phyloP scores from a whole-genome alignment of 805 yeast genomes.

The Wickerhamiella galacta region DNA sequence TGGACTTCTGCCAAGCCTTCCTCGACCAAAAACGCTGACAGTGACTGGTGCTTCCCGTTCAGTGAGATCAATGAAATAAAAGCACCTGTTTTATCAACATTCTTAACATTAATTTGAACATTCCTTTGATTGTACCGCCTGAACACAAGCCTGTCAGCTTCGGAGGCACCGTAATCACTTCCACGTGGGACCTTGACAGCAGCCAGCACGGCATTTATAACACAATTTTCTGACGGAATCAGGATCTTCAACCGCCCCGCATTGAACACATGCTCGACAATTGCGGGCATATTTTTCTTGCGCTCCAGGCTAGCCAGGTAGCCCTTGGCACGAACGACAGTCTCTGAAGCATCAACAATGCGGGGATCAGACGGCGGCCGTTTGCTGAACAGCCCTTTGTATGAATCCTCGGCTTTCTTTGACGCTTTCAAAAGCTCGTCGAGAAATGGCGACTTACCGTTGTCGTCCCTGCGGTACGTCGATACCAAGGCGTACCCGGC shows the following conservation, averaged over 20 bases:
- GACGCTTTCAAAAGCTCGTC: slow-evolving; percentile 61
- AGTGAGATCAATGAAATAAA: slow-evolving; percentile 57
- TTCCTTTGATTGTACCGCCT: slow-evolving; percentile 52
- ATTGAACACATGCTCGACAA: slow-evolving; percentile 56
- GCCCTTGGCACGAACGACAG: slow-evolving; percentile 51
- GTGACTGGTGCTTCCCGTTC: slow-evolving; percentile 20
- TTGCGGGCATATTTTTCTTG: slow-evolving; percentile 45
- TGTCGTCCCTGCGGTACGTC: slow-evolving; percentile 57
- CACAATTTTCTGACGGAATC: slow-evolving; percentile 56
- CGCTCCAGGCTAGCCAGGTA: slow-evolving; percentile 53
- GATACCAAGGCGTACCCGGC: slow-evolving; percentile 65
- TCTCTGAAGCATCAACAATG: slow-evolving; percentile 67
- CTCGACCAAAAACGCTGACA: slow-evolving; percentile 37
- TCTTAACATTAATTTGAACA: slow-evolving; percentile 50
- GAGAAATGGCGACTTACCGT: slow-evolving; percentile 59
- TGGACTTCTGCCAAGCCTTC: slow-evolving; percentile 53
- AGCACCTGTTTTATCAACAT: slow-evolving; percentile 62
- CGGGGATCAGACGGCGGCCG: slow-evolving; percentile 42
- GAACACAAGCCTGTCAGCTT: slow-evolving; percentile 36
- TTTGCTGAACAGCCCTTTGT: slow-evolving; percentile 45
- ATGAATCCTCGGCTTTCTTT: slow-evolving; percentile 35
- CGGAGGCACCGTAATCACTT: slow-evolving; percentile 25
- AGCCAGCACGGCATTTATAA: slow-evolving; percentile 55
- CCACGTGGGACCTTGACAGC: slow-evolving; percentile 40
- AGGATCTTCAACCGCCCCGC: slow-evolving; percentile 42